Evolutionary conservation across 768 basidiomycete genomes (phyloP).

Genomic region (Boletus patriciae): DNA sequence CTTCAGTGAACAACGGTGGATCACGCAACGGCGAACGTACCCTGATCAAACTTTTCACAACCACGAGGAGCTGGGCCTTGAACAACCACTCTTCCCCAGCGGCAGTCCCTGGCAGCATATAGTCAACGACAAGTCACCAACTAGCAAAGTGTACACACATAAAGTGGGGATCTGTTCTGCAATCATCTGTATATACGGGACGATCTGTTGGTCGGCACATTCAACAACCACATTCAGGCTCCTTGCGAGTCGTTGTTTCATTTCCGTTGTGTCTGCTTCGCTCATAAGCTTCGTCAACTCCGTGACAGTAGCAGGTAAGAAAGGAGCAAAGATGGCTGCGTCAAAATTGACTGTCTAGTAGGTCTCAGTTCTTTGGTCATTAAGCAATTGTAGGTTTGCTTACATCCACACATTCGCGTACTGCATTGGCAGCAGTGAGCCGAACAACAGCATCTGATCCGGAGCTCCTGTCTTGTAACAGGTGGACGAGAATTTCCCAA

Average conservation of each 20-base stretch:
- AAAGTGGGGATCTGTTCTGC: conserved; percentile 64
- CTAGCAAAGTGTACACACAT: conserved; percentile 48
- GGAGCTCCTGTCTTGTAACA: conserved; percentile 65
- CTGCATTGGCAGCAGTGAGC: conserved; percentile 75
- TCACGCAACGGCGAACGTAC: conserved; percentile 40
- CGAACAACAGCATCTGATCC: conserved; percentile 85
- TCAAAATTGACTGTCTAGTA: conserved; percentile 65
- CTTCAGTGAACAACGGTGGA: background rate
- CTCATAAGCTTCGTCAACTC: conserved; percentile 68
- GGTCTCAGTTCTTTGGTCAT: conserved; percentile 7
- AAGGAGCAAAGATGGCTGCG: conserved; percentile 62
- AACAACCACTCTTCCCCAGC: conserved; percentile 71
- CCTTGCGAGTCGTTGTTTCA: conserved; percentile 68
- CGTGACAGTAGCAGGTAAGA: conserved; percentile 57
- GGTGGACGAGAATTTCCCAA: conserved; percentile 80
- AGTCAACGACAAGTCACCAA: conserved; percentile 5
- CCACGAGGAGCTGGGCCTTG: conserved; percentile 67
- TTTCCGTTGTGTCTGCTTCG: conserved; percentile 75
- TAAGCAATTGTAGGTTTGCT: conserved; percentile 30
- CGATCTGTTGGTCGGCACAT: conserved; percentile 52
- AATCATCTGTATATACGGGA: conserved; percentile 62
- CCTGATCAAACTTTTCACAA: conserved; percentile 67
- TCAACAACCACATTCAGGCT: conserved; percentile 72
- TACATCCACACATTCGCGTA: conserved; percentile 86
- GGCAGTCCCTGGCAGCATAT: conserved; percentile 52